Evolutionary conservation across 352 stramenopile genomes (phyloP).

Genomic region (Globisporangium abappressorium): DNA sequence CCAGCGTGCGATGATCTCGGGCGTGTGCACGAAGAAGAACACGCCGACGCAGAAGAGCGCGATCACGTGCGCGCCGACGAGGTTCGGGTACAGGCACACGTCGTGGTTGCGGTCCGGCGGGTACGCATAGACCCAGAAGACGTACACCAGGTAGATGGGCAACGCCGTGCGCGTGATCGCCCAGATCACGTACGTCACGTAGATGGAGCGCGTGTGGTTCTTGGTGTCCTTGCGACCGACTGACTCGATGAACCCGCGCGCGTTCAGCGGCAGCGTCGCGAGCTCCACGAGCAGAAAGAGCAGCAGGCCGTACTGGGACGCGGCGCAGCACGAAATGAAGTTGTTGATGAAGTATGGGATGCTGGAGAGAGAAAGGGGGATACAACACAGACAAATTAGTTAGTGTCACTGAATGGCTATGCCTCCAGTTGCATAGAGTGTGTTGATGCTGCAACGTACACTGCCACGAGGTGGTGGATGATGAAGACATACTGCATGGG

Average conservation of each 20-base stretch:
- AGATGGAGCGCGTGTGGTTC: slow-evolving; percentile 66
- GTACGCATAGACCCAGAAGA: slow-evolving; percentile 70
- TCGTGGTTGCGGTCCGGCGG: slow-evolving; percentile 70
- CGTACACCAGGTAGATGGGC: slow-evolving; percentile 74
- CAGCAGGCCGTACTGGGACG: slow-evolving; percentile 70
- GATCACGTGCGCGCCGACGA: slow-evolving; percentile 75
- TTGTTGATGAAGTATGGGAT: slow-evolving; percentile 87
- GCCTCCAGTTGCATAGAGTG: background rate
- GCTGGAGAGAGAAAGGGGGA: slow-evolving; percentile 21
- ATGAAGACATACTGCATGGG: slow-evolving; percentile 78
- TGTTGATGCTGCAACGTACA: slow-evolving; percentile 41
- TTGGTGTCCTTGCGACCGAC: slow-evolving; percentile 60
- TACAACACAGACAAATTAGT: too few species aligned
- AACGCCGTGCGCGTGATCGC: slow-evolving; percentile 66
- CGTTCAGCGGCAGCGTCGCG: slow-evolving; percentile 74
- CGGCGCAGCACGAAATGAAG: slow-evolving; percentile 76
- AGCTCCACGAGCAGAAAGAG: slow-evolving; percentile 82
- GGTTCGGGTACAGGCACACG: slow-evolving; percentile 74
- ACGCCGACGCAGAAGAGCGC: slow-evolving; percentile 78
- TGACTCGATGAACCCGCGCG: slow-evolving; percentile 70
- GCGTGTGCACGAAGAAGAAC: slow-evolving; percentile 81
- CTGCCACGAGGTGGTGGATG: slow-evolving; percentile 74
- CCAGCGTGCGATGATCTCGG: slow-evolving; percentile 52
- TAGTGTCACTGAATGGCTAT: too few species aligned
- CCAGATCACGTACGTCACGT: slow-evolving; percentile 75